Evolutionary conservation across 164 flowering plant genomes (phyloP), one percentile per base, ranked within the genome.

Genomic region (Liquidambar formosana): DNA sequence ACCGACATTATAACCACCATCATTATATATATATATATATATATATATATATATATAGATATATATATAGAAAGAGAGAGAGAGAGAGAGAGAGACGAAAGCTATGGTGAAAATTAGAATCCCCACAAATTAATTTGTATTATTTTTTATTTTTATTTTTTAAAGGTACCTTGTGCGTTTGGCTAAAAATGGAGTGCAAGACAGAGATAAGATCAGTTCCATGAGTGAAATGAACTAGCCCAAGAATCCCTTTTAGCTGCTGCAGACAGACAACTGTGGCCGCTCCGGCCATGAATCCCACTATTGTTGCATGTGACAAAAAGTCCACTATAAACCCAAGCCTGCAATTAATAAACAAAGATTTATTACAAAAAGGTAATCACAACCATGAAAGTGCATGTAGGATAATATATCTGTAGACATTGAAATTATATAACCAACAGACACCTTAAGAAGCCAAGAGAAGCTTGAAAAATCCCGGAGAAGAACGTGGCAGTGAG

Each of bases 361-460:
- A 2, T 2, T 22, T 15, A 47, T n/a, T 21, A 45, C 18, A 14
- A 21, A 33, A 27, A 27, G 11, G 10, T 10, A 8, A n/a, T 27
- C 4, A 54, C 23, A 49, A 52, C 25, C 49, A 38, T 18, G 19
- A 33, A 33, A 33, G 41, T 33, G 6, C 41, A n/a, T 33, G 41
- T 6, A 33, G 6, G 41, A 33, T 33, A 33, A 33, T 33, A 33
- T 2, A 33, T n/a, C n/a, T n/a, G n/a, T 33, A 33, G 41, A 33
- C 41, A 2, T 33, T 33, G 2, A 33, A 33, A 33, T 33, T 33
- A 33, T n/a, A 33, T 33, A 6, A 33, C 57, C 1, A 8, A 52
- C 52, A 28, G 15, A n/a, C 22, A 89, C 96, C 96, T 87, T 52
- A 91, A 66, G 56, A 91, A 23, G 26, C 93, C 96, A n/a, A 91